These are phyloP conservation scores for Dioscorea zingiberensis DNA, from an alignment of 106 monocot species.

Conservation along the genomic window DNA sequence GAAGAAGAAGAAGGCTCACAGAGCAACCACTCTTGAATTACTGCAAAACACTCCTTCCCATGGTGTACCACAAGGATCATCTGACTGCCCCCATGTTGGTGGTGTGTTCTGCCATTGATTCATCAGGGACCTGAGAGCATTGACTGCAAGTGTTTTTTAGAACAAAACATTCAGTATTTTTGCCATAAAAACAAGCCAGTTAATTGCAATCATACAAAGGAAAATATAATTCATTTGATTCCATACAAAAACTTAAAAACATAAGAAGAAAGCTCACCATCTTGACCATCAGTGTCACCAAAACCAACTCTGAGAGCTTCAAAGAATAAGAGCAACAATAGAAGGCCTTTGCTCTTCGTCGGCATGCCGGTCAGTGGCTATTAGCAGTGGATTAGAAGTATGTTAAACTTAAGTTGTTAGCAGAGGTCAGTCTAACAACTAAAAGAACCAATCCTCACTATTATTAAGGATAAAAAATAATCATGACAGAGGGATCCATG, in stretches of 20 bases:
- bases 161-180: background rate
- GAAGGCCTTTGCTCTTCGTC: background rate
- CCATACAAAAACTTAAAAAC: background rate
- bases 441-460: too few relatives aligned
- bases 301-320: slow-evolving; percentile 14
- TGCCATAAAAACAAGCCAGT: background rate
- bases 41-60: slow-evolving; percentile 61
- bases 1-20: slow-evolving; percentile 27
- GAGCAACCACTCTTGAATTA: slow-evolving; percentile 29
- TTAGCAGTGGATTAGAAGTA: too few relatives aligned
- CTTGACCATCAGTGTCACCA: slow-evolving; percentile 29
- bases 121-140: slow-evolving; percentile 34
- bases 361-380: too few relatives aligned
- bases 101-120: slow-evolving; percentile 50
- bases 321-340: slow-evolving; percentile 23
- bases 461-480: too few relatives aligned
- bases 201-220: slow-evolving; percentile 1
- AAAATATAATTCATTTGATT: background rate
- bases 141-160: slow-evolving; percentile 21
- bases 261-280: slow-evolving; percentile 25
- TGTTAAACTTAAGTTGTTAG: too few relatives aligned
- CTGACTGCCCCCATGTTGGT: slow-evolving; percentile 33
- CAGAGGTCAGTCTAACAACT: background rate
- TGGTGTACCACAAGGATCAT: slow-evolving; percentile 47
- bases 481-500: too few relatives aligned